Base-by-base conservation (phyloP, 768 basidiomycete species). In the Pleurotus giganteus region DNA sequence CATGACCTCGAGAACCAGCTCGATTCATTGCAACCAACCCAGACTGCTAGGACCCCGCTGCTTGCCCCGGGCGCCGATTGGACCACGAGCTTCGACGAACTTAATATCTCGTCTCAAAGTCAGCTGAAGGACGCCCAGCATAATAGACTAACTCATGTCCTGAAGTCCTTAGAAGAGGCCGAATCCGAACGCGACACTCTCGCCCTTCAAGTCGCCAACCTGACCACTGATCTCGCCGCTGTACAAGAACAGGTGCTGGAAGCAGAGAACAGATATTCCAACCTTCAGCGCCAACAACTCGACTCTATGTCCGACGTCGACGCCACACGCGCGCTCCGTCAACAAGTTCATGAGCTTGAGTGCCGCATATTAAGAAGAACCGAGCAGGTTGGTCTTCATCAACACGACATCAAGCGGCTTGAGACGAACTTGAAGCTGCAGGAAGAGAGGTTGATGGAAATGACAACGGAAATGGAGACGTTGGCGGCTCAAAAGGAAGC, bases 381-480 rank as follows among this genome's bases (percentile, higher is more conserved):
- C 3, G 84, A 90, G 59, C 87, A 89, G 64, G 84, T 92, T 60
- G 86, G 84, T 9, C 76, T 88, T 49, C 86, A 88, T 54, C 89
- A 90, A 57, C 88, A 91, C 60, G 91, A 92, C 57, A 87, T 87
- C 59, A 78, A 80, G 60, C 81, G 88, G 31, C 71, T 92, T 32
- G 90, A 91, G 68, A 84, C 84, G 53, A 93, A 93, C 60, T 65
- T 87, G 47, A 75, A 77, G 53, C 70, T 92, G 29, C 84, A 89
- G 54, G 91, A 93, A 65, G 90, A 92, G 24, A 77, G 88, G 5
- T 67, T 91, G 34, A 67, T 65, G 2, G 91, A 92, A 71, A 79
- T 89, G 80, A 84, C 79, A 2, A 67, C 65, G 15, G 91, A 93
- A 61, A 66, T 90, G 55, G 89, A 89, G 62, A 79, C 79, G 57